phyloP scores from a whole-genome alignment of 176 grass and related monocot species.

The Thalia dealbata region DNA sequence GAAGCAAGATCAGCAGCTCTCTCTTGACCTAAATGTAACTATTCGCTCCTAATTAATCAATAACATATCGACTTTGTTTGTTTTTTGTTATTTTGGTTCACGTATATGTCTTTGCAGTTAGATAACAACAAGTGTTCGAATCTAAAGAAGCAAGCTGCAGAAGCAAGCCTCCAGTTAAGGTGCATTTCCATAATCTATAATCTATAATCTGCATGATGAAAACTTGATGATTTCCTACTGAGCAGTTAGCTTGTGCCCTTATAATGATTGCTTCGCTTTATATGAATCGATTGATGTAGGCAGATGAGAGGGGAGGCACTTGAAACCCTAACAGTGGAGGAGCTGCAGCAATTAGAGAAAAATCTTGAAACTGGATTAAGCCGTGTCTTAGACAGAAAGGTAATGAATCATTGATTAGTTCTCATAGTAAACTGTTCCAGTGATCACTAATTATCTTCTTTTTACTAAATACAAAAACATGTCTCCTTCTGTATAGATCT shows the following conservation, averaged over 20 bases:
- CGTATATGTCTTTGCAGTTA: constrained; percentile 44
- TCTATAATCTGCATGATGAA: constrained; percentile 23
- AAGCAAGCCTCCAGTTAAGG: constrained; percentile 74
- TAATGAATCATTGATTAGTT: constrained; percentile 11
- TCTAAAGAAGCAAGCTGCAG: constrained; percentile 65
- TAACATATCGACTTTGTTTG: neutral
- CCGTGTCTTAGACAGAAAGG: constrained; percentile 73
- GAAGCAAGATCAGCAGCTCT: constrained; percentile 6
- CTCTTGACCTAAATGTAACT: constrained; percentile 7
- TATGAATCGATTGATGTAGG: constrained; percentile 25
- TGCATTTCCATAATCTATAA: too few relatives aligned
- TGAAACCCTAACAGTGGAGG: constrained; percentile 49
- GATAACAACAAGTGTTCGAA: constrained; percentile 46
- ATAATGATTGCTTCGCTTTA: neutral
- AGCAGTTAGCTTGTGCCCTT: neutral
- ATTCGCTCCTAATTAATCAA: too few relatives aligned
- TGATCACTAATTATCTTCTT: too few relatives aligned
- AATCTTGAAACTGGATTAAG: constrained; percentile 67
- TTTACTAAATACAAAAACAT: too few relatives aligned
- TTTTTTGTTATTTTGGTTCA: neutral
- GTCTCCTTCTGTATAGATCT: too few relatives aligned
- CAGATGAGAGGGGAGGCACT: constrained; percentile 91
- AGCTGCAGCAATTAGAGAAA: constrained; percentile 75
- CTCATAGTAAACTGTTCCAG: too few relatives aligned
- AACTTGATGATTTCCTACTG: too few relatives aligned